Evolutionary conservation across 768 basidiomycete species (phyloP), one percentile per base, ranked within the genome.

Genomic region (Auriscalpium microsporum): DNA sequence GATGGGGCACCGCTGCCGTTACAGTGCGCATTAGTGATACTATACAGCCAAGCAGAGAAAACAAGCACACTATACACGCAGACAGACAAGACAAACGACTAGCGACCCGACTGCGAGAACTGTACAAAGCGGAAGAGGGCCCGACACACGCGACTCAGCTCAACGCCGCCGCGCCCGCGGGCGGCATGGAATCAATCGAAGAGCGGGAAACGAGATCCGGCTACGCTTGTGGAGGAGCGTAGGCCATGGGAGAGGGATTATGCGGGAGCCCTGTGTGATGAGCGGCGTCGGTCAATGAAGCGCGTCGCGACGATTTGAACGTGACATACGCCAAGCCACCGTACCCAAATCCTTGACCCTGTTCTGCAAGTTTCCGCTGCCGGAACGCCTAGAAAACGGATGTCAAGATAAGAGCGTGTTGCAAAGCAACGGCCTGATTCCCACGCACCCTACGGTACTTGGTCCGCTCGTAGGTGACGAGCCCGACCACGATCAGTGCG

Each of bases 391-490:
- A 37, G n/a, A 23, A 48, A 50, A 49, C 8, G 16, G 21, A 33
- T 33, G 35, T 13, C 16, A 33, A 57, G 42, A 55, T 7, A 45
- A 28, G 13, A 11, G 21, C 19, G 28, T 45, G n/a, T 16, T 16
- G 50, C 16, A 46, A 58, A 17, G 33, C 50, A 19, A 44, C 23
- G 23, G 23, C 51, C 3, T 23, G 47, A 17, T 34, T 36, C 52
- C 23, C 50, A 72, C 79, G 54, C 56, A 88, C 90, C 78, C 82
- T 87, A 74, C 90, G 84, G 66, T 90, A 90, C 70, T 86, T 87
- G 23, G 89, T 83, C 48, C 93, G 81, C 75, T 94, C 90, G 65
- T 84, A 90, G 7, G 90, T 91, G 60, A 94, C 90, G 68, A 91
- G 73, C 50, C 80, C 85, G 56, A 94, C 87, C 21, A 89, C 82